Evolutionary conservation across 2,329 filamentous ascomycete species (phyloP).

Genomic region (Sporothrix inflata): DNA sequence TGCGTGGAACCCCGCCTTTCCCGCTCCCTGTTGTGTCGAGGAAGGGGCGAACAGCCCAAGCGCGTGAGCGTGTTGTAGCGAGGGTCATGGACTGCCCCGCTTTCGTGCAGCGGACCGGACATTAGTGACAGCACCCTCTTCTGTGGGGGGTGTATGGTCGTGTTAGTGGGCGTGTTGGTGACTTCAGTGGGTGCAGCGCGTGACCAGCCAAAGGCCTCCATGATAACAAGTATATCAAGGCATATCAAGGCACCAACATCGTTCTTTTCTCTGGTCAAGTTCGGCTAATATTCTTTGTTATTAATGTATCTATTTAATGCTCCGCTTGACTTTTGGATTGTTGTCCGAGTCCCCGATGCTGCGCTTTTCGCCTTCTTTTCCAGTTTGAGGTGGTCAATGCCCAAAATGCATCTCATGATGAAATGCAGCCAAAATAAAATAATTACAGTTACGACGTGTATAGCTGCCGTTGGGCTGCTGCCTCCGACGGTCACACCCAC

Average conservation of each 20-base stretch:
- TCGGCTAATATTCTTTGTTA: background rate
- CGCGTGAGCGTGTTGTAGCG: conserved; percentile 14
- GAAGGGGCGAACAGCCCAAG: conserved; percentile 13
- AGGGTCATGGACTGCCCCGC: conserved; percentile 14
- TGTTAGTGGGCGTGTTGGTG: background rate
- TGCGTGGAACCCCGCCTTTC: conserved; percentile 19
- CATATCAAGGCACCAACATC: background rate
- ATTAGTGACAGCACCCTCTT: conserved; percentile 4
- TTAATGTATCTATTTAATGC: conserved; percentile 8
- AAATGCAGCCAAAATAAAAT: background rate
- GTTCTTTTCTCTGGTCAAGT: background rate
- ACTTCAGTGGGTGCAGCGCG: background rate
- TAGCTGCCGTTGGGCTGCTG: too few relatives aligned
- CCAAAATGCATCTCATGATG: background rate
- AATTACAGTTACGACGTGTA: background rate
- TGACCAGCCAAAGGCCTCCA: background rate
- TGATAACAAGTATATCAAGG: background rate
- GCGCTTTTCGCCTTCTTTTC: conserved; percentile 9
- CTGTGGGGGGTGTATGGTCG: background rate
- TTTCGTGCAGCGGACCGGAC: conserved; percentile 20
- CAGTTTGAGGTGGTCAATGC: background rate
- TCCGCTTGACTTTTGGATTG: background rate
- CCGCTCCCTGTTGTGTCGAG: conserved; percentile 13
- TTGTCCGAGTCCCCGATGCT: conserved; percentile 3
- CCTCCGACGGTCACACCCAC: background rate